Evolutionary conservation across 139 green algal species (phyloP).

Genomic region (Micractinium conductrix): DNA sequence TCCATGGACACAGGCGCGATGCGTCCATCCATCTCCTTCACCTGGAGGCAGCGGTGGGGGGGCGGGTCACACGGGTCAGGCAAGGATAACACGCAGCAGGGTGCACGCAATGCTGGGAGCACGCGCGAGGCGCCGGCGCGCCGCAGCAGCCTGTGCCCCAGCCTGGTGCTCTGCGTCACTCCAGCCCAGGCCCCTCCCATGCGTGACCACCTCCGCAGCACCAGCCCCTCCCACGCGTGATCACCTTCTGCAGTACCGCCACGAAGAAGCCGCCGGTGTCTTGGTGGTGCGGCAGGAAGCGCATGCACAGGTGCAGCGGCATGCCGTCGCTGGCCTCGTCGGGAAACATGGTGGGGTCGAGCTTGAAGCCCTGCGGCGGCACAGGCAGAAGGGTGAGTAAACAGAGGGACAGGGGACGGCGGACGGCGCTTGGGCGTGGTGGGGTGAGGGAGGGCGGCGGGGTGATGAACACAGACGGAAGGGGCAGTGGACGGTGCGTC

Average conservation of each 20-base stretch:
- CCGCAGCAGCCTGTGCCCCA: no score
- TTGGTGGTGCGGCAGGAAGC: constrained; percentile 94
- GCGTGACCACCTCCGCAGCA: background rate
- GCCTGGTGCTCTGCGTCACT: no score
- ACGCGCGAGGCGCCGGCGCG: no score
- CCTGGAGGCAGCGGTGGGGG: background rate
- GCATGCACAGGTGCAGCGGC: constrained; percentile 93
- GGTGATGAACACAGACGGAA: no score
- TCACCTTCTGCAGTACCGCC: constrained; percentile 90
- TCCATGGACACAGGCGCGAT: background rate
- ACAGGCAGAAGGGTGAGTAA: no score
- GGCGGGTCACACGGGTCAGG: no score
- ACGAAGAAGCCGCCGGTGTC: constrained; percentile 99
- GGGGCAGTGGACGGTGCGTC: no score
- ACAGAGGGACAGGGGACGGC: no score
- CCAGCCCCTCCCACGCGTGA: background rate
- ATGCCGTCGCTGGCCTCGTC: constrained; percentile 59
- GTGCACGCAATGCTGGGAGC: no score
- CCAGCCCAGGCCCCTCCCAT: background rate
- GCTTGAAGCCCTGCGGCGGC: constrained; percentile 52
- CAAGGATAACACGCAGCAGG: no score
- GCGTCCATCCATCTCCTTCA: constrained; percentile 2
- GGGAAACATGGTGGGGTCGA: constrained; percentile 88
- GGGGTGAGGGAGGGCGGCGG: no score
- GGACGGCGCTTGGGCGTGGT: no score